Evolutionary conservation across 1,284 basidiomycete species (phyloP), one percentile per base, ranked within the genome.

Genomic region (Cutaneotrichosporon cavernicola): DNA sequence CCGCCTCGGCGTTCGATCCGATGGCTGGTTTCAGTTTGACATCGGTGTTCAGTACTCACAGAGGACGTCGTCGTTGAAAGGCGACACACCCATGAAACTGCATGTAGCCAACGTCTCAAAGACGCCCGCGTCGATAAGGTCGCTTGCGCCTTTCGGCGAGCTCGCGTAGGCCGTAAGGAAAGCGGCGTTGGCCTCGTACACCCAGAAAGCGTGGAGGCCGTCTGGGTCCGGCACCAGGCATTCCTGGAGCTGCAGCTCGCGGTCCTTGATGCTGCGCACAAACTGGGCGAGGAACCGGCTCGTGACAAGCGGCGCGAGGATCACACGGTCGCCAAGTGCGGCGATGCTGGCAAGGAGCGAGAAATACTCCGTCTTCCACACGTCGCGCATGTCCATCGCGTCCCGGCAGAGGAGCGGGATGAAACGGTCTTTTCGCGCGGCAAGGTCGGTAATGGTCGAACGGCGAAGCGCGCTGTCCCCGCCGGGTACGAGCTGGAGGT

Each of bases 151-250:
- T 67, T 85, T 82, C 55, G 90, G 84, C 0, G 87, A 90, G 73
- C 92, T 88, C 0, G 92, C 88, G 80, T 97, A 86, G 34, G 92
- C 86, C 32, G 90, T 86, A 62, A 98, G 87, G 69, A 97, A 84
- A 0, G 92, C 90, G 85, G 97, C 88, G 80, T 95, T 94, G 16
- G 94, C 87, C 78, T 98, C 96, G 74, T 96, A 98, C 16, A 98
- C 91, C 80, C 97, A 98, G 55, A 96, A 84, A 0, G 92, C 85
- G 73, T 97, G 96, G 22, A 99, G 82, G 67, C 72, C 91, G 91
- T 94, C 90, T 58, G 94, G 92, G 79, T 97, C 93, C 13, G 92
- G 90, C 72, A 89, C 88, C 11, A 98, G 84, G 18, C 94, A 88
- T 26, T 86, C 86, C 73, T 90, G 88, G 65, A 99, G 79, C n/a